Conservation (phyloP, 2,329 filamentous ascomycete species). For the Arthrobotrys pseudoclavata region DNA sequence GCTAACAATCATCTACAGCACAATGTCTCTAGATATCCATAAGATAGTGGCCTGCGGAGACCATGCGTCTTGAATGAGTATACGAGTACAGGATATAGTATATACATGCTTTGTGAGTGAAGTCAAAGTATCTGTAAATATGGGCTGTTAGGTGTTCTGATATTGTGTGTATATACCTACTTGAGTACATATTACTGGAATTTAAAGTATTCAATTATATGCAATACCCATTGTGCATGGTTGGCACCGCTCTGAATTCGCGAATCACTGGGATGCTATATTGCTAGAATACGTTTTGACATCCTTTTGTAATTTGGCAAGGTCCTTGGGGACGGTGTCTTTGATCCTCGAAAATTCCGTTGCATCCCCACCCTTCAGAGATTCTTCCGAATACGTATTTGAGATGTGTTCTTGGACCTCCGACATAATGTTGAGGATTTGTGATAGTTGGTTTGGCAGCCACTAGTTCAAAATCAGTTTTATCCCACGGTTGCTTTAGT, state of each 20-base stretch:
- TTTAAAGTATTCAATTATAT: background rate
- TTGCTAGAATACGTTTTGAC: constrained; percentile 78
- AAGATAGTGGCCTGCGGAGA: background rate
- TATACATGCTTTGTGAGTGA: background rate
- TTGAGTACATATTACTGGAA: background rate
- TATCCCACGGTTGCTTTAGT: background rate
- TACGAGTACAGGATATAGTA: background rate
- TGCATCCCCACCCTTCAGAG: constrained; percentile 39
- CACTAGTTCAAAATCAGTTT: constrained; percentile 68
- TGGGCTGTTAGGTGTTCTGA: background rate
- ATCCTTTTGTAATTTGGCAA: constrained; percentile 77
- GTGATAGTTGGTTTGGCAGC: constrained; percentile 84
- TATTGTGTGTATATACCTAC: constrained; percentile 1
- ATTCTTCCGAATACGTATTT: constrained; percentile 62
- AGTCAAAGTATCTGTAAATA: background rate
- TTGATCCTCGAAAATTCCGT: constrained; percentile 74
- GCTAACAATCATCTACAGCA: constrained; percentile 11
- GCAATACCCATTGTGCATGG: too few relatives aligned
- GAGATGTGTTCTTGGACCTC: constrained; percentile 71
- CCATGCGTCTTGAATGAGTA: too few relatives aligned
- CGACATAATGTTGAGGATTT: constrained; percentile 79
- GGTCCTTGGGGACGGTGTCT: constrained; percentile 75
- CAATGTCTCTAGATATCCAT: constrained; percentile 23
- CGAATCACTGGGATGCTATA: constrained; percentile 42
- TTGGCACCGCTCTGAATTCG: background rate